Evolutionary conservation across 2,329 filamentous ascomycete species (phyloP).

Genomic region (Cercospora zeae-maydis): DNA sequence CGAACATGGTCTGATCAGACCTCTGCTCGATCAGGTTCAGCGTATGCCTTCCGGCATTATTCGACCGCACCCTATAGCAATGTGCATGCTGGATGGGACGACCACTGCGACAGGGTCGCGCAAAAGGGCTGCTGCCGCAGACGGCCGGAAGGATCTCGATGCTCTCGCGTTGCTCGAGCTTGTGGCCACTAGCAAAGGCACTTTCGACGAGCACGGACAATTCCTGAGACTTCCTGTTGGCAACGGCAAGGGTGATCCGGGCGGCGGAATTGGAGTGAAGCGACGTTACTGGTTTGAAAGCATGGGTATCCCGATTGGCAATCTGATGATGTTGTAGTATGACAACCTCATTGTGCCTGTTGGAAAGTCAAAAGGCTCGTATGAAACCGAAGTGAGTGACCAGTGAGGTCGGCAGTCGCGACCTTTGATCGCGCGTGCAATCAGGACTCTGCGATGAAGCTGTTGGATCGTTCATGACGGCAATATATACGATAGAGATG

Average conservation of each 20-base stretch:
- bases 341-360: background rate
- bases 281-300: slow-evolving; percentile 77
- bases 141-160: slow-evolving; percentile 1
- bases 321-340: slow-evolving; percentile 55
- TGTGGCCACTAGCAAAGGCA: background rate
- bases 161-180: background rate
- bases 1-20: slow-evolving; percentile 50
- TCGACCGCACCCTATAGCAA: slow-evolving; percentile 68
- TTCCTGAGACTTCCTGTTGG: slow-evolving; percentile 3
- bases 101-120: slow-evolving; percentile 22
- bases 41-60: slow-evolving; percentile 65
- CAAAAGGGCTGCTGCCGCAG: background rate
- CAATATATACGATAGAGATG: too few relatives aligned
- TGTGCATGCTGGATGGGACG: slow-evolving; percentile 73
- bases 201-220: background rate
- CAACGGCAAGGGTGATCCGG: background rate
- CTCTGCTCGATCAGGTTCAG: slow-evolving; percentile 73
- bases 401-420: background rate
- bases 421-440: background rate
- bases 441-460: too few relatives aligned
- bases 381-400: background rate
- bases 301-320: slow-evolving; percentile 72
- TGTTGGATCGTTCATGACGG: too few relatives aligned
- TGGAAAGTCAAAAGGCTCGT: background rate
- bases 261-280: slow-evolving; percentile 65